A percentile compares a stretch with the other conserved stretches of the same genome.
Evolutionary conservation across 139 green algal species (phyloP).

Genomic region (Tetraselmis chui): DNA sequence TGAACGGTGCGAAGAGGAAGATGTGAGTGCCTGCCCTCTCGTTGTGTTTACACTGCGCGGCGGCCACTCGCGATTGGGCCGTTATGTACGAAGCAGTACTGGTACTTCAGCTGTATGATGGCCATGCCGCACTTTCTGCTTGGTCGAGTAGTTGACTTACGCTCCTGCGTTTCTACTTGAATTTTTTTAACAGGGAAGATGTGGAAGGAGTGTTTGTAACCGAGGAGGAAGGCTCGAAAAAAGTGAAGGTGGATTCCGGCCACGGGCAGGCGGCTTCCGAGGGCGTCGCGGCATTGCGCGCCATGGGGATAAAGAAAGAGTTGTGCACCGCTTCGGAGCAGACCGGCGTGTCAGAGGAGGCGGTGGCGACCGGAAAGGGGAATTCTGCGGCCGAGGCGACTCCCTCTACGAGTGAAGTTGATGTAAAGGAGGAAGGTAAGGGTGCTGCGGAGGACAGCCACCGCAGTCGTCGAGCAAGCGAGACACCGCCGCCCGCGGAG

Average conservation of each 20-base stretch:
- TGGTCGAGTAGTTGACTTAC: too few relatives aligned
- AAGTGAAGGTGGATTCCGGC: neutral
- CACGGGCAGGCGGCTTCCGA: neutral
- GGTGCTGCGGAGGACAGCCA: neutral
- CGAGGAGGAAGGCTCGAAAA: neutral
- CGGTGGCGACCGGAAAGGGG: neutral
- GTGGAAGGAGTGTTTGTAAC: too few relatives aligned
- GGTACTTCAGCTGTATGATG: too few relatives aligned
- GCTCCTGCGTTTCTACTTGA: too few relatives aligned
- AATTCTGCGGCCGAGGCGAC: neutral
- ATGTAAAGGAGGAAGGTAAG: neutral
- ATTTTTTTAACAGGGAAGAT: too few relatives aligned
- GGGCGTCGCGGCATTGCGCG: neutral
- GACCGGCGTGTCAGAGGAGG: neutral
- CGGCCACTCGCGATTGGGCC: too few relatives aligned
- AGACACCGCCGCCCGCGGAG: neutral
- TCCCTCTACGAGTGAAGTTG: neutral
- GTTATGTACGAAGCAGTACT: too few relatives aligned
- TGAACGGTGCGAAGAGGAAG: neutral
- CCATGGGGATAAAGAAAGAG: neutral
- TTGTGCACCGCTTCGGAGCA: neutral
- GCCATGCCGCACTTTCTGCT: too few relatives aligned
- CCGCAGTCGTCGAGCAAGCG: neutral
- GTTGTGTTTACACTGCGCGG: too few relatives aligned
- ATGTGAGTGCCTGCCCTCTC: neutral